Evolutionary conservation across 768 basidiomycete genomes (phyloP).

Genomic region (Scleroderma citrinum): DNA sequence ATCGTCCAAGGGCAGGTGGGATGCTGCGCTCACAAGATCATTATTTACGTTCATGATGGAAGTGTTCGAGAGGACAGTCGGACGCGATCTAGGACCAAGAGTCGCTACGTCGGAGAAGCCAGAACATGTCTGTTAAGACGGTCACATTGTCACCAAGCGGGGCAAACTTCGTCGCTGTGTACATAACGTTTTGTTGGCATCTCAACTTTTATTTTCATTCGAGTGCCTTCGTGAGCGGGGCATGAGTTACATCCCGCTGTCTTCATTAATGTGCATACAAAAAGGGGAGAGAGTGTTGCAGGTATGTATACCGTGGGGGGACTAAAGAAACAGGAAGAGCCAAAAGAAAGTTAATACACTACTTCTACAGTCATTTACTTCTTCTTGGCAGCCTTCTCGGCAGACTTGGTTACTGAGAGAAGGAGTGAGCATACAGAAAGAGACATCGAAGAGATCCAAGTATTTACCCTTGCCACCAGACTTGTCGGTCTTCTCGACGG

Average conservation of each 20-base stretch:
- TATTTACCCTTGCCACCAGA: conserved; percentile 73
- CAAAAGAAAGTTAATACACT: conserved; percentile 54
- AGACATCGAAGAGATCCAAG: neutral
- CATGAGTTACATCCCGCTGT: conserved; percentile 24
- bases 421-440: conserved; percentile 1
- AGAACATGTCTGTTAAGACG: conserved; percentile 65
- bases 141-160: neutral
- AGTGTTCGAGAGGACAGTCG: conserved; percentile 85
- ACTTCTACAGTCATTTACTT: conserved; percentile 84
- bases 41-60: conserved; percentile 88
- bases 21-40: conserved; percentile 80
- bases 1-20: conserved; percentile 90
- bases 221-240: neutral
- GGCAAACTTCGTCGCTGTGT: too few species aligned
- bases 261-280: conserved; percentile 45
- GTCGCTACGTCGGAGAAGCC: conserved; percentile 39
- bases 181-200: neutral
- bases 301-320: conserved; percentile 29
- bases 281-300: conserved; percentile 33
- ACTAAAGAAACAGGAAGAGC: conserved; percentile 29
- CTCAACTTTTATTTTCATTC: neutral
- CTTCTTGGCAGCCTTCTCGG: conserved; percentile 95
- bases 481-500: conserved; percentile 93
- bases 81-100: conserved; percentile 74
- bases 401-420: conserved; percentile 79